Evolutionary conservation across 2,329 filamentous ascomycete genomes (phyloP).

Genomic region (Curvularia lunata): DNA sequence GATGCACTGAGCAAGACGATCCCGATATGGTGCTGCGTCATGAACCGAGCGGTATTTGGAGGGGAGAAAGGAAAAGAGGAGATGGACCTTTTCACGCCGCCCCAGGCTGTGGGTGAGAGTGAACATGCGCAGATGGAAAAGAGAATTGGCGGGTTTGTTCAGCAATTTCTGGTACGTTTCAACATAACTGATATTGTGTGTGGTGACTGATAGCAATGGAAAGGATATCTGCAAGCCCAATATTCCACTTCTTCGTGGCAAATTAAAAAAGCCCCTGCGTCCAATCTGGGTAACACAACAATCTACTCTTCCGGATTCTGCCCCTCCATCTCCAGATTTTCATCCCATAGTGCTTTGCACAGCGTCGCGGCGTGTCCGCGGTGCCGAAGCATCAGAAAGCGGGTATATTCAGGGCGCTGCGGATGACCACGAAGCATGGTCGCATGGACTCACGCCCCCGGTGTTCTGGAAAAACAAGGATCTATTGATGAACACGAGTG

Average conservation of each 20-base stretch:
- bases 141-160: conserved; percentile 63
- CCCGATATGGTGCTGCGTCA: conserved; percentile 88
- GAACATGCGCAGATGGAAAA: conserved; percentile 80
- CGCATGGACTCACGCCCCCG: conserved; percentile 74
- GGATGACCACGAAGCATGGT: conserved; percentile 95
- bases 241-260: conserved; percentile 59
- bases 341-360: conserved; percentile 84
- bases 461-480: conserved; percentile 79
- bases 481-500: conserved; percentile 65
- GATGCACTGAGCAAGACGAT: conserved; percentile 94
- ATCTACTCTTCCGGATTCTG: conserved; percentile 57
- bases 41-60: conserved; percentile 84
- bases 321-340: conserved; percentile 61
- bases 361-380: conserved; percentile 73
- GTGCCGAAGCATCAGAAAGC: conserved; percentile 71
- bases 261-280: conserved; percentile 73
- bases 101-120: conserved; percentile 72
- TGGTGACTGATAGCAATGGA: not conserved
- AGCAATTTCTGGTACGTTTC: conserved; percentile 53
- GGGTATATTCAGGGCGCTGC: conserved; percentile 93
- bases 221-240: conserved; percentile 66
- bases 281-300: conserved; percentile 82
- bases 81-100: conserved; percentile 69
- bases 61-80: conserved; percentile 40
- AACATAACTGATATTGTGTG: not conserved